These are phyloP conservation scores for Moniliophthora roreri DNA, from an alignment of 1,284 basidiomycete genomes.

Conservation along the genomic window DNA sequence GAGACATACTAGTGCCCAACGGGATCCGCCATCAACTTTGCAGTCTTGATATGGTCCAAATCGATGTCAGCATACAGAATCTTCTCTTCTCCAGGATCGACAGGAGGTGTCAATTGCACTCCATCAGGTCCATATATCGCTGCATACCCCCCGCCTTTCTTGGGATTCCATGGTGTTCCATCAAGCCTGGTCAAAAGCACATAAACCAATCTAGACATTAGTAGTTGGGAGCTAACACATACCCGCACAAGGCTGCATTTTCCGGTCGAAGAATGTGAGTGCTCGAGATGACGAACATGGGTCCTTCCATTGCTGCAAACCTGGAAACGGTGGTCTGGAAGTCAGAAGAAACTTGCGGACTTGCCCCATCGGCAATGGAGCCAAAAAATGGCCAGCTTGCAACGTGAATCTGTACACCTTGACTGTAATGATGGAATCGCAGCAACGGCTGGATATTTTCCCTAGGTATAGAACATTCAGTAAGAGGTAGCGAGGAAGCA, in stretches of 20 bases:
- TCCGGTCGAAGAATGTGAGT: constrained; percentile 14
- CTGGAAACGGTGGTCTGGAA: constrained; percentile 13
- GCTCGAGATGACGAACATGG: constrained; percentile 21
- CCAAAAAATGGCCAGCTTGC: constrained; percentile 19
- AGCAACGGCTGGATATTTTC: constrained; percentile 22
- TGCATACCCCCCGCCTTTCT: constrained; percentile 21
- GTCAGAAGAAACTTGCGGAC: constrained; percentile 16
- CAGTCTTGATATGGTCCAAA: constrained; percentile 11
- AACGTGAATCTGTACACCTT: constrained; percentile 20
- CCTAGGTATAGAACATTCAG: neutral
- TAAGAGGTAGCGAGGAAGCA: neutral
- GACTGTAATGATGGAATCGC: constrained; percentile 17
- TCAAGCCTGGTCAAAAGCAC: constrained; percentile 12
- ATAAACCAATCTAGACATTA: too few species aligned
- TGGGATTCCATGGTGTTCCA: constrained; percentile 12
- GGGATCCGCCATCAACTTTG: constrained; percentile 18
- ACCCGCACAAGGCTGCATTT: constrained; percentile 17
- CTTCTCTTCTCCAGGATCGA: constrained; percentile 14
- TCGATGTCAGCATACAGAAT: constrained; percentile 22
- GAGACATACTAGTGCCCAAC: constrained; percentile 21
- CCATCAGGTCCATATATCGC: constrained; percentile 21
- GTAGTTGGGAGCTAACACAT: neutral
- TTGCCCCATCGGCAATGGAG: constrained; percentile 11
- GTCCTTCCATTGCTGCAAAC: constrained; percentile 19
- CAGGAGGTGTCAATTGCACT: constrained; percentile 11